phyloP scores from a whole-genome alignment of 2,329 filamentous ascomycete genomes.

The Stachybotrys elegans region DNA sequence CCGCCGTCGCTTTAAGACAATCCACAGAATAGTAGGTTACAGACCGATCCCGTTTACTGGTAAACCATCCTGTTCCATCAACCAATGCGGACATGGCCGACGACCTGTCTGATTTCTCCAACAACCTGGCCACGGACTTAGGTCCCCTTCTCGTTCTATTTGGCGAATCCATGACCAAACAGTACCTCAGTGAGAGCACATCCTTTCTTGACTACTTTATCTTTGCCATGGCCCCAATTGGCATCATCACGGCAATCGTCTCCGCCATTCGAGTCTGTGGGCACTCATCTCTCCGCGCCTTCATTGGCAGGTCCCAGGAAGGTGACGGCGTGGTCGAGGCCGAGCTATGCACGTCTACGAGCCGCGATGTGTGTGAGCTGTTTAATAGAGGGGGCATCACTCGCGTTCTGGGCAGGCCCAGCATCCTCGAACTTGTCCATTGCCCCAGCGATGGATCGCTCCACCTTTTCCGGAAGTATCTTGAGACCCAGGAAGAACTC shows the following conservation, averaged over 20 bases:
- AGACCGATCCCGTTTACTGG: no score
- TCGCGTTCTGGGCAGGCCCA: slow-evolving; percentile 25
- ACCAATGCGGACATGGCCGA: no score
- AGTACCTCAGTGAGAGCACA: slow-evolving; percentile 30
- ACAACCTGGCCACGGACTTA: slow-evolving; percentile 29
- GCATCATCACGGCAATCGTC: slow-evolving; percentile 32
- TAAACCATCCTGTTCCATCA: no score
- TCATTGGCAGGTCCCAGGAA: slow-evolving; percentile 34
- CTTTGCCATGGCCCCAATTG: slow-evolving; percentile 29
- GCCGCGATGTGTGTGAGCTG: slow-evolving; percentile 32
- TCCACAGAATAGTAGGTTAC: no score
- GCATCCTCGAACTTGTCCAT: slow-evolving; percentile 27
- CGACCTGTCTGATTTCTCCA: slow-evolving; percentile 29
- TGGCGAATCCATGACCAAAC: slow-evolving; percentile 31
- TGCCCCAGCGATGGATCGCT: no score
- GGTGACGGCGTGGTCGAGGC: slow-evolving; percentile 24
- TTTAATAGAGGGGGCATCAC: slow-evolving; percentile 26
- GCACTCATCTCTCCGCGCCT: slow-evolving; percentile 23
- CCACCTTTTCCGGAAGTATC: no score
- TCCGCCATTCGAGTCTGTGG: slow-evolving; percentile 27
- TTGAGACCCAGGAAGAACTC: no score
- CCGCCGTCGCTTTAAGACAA: no score
- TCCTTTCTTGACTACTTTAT: slow-evolving; percentile 24
- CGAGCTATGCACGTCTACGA: slow-evolving; percentile 36
- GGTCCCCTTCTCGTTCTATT: slow-evolving; percentile 29